Evolutionary conservation across 495 filamentous ascomycete genomes (phyloP).

Genomic region (Jackrogersella multiformis): DNA sequence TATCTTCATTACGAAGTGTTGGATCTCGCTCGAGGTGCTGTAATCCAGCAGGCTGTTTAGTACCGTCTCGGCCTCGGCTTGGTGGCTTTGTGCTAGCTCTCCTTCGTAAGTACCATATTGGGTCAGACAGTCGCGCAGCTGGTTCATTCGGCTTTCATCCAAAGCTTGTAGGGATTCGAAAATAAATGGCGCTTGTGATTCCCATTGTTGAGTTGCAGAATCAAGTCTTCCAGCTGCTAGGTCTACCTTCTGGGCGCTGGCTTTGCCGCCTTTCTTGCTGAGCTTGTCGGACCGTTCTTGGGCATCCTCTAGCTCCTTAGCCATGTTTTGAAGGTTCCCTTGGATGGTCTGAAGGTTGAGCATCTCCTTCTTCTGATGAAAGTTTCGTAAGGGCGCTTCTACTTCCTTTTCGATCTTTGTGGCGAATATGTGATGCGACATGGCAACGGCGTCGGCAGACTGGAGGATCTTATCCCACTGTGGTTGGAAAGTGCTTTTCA

Average conservation of each 20-base stretch:
- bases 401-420: conserved; percentile 90
- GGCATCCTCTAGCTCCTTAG: conserved; percentile 83
- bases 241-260: conserved; percentile 81
- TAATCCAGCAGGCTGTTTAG: conserved; percentile 88
- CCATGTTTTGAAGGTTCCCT: conserved; percentile 79
- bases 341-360: conserved; percentile 84
- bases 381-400: conserved; percentile 80
- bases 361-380: conserved; percentile 79
- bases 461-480: conserved; percentile 93
- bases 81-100: conserved; percentile 82
- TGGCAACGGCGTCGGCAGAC: conserved; percentile 80
- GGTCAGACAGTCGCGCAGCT: conserved; percentile 90
- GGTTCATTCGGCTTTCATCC: conserved; percentile 89
- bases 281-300: conserved; percentile 91
- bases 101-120: conserved; percentile 93
- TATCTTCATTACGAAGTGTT: conserved; percentile 72
- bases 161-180: conserved; percentile 93
- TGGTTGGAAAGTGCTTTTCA: conserved; percentile 79
- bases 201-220: conserved; percentile 84
- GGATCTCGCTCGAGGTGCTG: conserved; percentile 88
- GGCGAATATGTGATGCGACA: conserved; percentile 84
- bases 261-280: conserved; percentile 79
- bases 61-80: conserved; percentile 80
- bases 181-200: conserved; percentile 93
- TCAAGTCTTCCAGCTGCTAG: conserved; percentile 77